Evolutionary conservation across 1,284 basidiomycete species (phyloP).

Genomic region (Apiotrichum laibachii): DNA sequence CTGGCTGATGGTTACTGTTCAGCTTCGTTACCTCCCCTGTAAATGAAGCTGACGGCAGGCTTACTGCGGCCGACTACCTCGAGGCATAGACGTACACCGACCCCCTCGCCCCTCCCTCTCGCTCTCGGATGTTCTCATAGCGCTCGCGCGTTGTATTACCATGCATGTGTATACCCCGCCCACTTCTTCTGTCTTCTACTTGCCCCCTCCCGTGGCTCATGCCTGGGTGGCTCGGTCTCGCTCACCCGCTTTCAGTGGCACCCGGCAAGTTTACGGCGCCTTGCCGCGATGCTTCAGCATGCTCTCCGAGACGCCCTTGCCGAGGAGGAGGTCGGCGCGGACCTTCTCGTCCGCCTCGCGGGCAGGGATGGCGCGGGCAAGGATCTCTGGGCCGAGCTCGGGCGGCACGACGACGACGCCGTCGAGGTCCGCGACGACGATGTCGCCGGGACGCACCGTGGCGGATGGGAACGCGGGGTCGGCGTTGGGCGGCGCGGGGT

Average conservation of each 20-base stretch:
- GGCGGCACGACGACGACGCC: conserved; percentile 81
- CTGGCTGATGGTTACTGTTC: neutral
- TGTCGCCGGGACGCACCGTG: conserved; percentile 71
- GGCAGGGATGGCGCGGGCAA: conserved; percentile 62
- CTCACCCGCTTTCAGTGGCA: no score
- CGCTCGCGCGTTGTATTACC: neutral
- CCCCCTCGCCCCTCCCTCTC: no score
- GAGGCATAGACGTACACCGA: conserved; percentile 30
- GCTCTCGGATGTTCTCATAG: no score
- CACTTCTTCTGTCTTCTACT: neutral
- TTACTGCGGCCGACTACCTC: conserved; percentile 53
- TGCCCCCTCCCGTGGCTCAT: no score
- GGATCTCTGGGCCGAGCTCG: conserved; percentile 60
- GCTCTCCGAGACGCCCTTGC: conserved; percentile 69
- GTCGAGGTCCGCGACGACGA: conserved; percentile 81
- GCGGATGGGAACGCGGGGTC: conserved; percentile 52
- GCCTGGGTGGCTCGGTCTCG: neutral
- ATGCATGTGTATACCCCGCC: conserved; percentile 3
- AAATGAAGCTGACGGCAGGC: conserved; percentile 28
- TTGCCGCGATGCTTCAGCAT: conserved; percentile 60
- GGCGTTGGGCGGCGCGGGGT: conserved; percentile 16
- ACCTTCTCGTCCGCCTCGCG: conserved; percentile 70
- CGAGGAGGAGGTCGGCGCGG: conserved; percentile 70
- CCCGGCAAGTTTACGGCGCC: conserved; percentile 12
- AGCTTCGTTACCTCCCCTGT: no score